Percentiles rank a stretch among this genome's conserved stretches.
Evolutionary conservation across 306 rosid genomes (phyloP).

Genomic region (Lathyrus oleraceus): DNA sequence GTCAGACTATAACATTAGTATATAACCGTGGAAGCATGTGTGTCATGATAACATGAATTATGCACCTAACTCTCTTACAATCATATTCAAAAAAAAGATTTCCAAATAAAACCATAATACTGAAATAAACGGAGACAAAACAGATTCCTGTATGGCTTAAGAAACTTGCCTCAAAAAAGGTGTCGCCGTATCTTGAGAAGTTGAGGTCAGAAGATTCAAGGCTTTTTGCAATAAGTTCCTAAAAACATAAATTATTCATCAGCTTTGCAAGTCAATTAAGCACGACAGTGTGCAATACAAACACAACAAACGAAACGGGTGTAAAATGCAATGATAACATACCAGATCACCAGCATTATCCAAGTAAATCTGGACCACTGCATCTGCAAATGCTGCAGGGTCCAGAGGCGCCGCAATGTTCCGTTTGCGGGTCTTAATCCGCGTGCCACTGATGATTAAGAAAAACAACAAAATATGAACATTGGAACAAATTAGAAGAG

Average conservation of each 20-base stretch:
- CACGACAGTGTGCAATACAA: neutral
- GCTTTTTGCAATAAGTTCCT: constrained; percentile 93
- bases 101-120: neutral
- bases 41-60: neutral
- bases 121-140: neutral
- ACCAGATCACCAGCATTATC: constrained; percentile 99
- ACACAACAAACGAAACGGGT: neutral
- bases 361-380: constrained; percentile 99
- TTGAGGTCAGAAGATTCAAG: constrained; percentile 87
- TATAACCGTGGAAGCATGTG: neutral
- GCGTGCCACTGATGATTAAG: constrained; percentile 81
- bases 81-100: neutral
- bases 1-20: neutral
- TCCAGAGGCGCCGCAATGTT: constrained; percentile 99
- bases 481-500: neutral
- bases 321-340: constrained; percentile 33
- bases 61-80: neutral
- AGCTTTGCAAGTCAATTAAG: constrained; percentile 12
- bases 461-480: constrained; percentile 12
- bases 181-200: constrained; percentile 99
- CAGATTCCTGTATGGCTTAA: neutral
- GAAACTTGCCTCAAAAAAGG: constrained; percentile 85
- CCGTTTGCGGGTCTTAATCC: constrained; percentile 99
- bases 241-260: constrained; percentile 28
- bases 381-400: constrained; percentile 99